Evolutionary conservation across 176 grass and related monocot genomes (phyloP).

Genomic region (Puya raimondii): DNA sequence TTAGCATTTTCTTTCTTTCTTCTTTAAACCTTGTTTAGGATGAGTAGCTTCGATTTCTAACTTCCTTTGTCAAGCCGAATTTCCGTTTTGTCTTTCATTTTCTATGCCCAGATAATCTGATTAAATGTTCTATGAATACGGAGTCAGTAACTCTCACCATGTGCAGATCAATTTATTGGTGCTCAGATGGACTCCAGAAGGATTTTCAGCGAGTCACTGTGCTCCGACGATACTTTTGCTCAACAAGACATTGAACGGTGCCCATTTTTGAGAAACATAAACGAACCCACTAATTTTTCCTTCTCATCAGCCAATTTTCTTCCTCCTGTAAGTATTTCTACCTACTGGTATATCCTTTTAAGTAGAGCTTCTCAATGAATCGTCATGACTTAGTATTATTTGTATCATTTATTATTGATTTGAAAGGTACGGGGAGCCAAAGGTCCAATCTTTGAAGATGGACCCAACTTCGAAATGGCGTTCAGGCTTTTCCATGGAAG

Average conservation of each 20-base stretch:
- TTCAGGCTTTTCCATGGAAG: conserved; percentile 91
- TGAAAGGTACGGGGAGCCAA: conserved; percentile 65
- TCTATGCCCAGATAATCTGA: neutral
- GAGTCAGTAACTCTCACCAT: neutral
- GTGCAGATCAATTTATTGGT: conserved; percentile 28
- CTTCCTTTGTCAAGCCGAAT: too few species aligned
- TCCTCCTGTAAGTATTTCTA: conserved; percentile 40
- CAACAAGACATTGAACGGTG: conserved; percentile 68
- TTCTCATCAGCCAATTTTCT: conserved; percentile 47
- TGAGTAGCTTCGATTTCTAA: too few species aligned
- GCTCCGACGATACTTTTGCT: conserved; percentile 38
- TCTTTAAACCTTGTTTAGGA: too few species aligned
- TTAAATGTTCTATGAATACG: neutral
- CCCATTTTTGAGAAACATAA: conserved; percentile 93
- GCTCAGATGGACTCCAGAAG: conserved; percentile 56
- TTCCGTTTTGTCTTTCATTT: neutral
- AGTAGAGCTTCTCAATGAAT: neutral
- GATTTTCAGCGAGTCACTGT: conserved; percentile 26
- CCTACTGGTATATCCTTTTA: neutral
- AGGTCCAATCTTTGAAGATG: conserved; percentile 98
- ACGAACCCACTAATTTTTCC: conserved; percentile 79
- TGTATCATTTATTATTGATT: conserved; percentile 19
- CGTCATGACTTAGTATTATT: conserved; percentile 11
- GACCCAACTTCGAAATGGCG: conserved; percentile 85
- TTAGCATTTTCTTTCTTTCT: too few species aligned